Evolutionary conservation across 2,329 filamentous ascomycete genomes (phyloP).

Genomic region (Myriosclerotinia curreyana): DNA sequence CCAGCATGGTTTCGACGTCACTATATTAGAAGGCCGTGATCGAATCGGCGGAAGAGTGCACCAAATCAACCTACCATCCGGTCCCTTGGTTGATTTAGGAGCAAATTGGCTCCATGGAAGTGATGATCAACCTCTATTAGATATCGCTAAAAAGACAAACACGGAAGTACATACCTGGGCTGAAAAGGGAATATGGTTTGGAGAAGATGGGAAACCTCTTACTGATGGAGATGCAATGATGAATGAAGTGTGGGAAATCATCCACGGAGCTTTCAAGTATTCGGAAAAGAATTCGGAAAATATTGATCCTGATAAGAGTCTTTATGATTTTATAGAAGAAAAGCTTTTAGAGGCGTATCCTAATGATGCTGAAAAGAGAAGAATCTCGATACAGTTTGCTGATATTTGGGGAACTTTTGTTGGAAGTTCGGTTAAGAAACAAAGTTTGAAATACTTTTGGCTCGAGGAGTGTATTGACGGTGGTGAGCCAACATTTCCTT

Average conservation of each 20-base stretch:
- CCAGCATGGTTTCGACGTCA: slow-evolving; percentile 52
- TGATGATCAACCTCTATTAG: slow-evolving; percentile 48
- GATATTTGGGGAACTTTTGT: slow-evolving; percentile 52
- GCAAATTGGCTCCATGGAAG: slow-evolving; percentile 40
- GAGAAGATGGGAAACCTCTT: slow-evolving; percentile 44
- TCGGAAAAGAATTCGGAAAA: slow-evolving; percentile 49
- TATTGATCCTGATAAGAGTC: slow-evolving; percentile 48
- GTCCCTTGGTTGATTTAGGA: slow-evolving; percentile 33
- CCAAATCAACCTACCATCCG: slow-evolving; percentile 33
- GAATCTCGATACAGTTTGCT: slow-evolving; percentile 42
- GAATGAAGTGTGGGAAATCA: slow-evolving; percentile 50
- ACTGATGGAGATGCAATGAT: slow-evolving; percentile 37
- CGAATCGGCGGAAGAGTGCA: slow-evolving; percentile 49
- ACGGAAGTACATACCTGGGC: slow-evolving; percentile 49
- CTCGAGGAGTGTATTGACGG: slow-evolving; percentile 57
- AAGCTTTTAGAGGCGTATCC: slow-evolving; percentile 46
- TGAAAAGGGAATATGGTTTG: slow-evolving; percentile 44
- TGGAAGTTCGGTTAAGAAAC: slow-evolving; percentile 47
- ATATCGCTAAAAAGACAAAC: slow-evolving; percentile 49
- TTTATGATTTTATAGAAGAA: slow-evolving; percentile 53
- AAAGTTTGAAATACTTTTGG: slow-evolving; percentile 57
- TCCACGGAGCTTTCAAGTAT: slow-evolving; percentile 52
- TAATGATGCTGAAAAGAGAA: slow-evolving; percentile 39
- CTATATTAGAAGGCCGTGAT: slow-evolving; percentile 55
- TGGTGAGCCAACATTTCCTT: slow-evolving; percentile 31